Evolutionary conservation across 208 protist species (phyloP).

Genomic region (Wallacemonas rigidus): DNA sequence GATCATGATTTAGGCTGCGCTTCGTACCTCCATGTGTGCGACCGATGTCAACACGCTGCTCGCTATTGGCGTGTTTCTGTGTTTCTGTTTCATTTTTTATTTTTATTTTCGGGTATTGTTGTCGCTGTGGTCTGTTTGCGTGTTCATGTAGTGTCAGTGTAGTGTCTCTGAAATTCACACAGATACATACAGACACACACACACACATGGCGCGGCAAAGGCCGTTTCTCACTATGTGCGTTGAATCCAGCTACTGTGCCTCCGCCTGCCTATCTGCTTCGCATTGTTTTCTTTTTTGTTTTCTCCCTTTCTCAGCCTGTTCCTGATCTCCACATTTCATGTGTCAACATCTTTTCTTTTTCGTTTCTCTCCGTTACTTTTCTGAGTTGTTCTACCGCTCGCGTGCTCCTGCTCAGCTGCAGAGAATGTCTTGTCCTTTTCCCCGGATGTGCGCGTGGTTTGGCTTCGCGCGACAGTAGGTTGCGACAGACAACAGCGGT

Average conservation of each 20-base stretch:
- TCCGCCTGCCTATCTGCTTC: background rate
- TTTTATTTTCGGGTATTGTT: constrained; percentile 5
- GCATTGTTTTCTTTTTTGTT: constrained; percentile 1
- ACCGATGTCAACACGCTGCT: background rate
- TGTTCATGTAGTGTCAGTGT: no score
- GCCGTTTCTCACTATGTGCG: background rate
- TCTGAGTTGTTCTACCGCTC: background rate
- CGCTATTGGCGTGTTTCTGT: constrained; percentile 2
- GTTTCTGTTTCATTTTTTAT: constrained; percentile 14
- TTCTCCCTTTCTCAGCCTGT: background rate
- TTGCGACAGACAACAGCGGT: no score
- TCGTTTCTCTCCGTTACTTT: constrained; percentile 2
- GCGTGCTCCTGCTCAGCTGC: no score
- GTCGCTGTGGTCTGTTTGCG: background rate
- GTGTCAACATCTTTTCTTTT: constrained; percentile 1
- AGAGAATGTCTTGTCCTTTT: no score
- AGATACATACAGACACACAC: no score
- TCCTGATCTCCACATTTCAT: background rate
- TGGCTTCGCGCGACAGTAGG: no score
- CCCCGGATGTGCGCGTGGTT: no score
- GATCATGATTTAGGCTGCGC: constrained; percentile 1
- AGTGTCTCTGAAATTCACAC: no score
- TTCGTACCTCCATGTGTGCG: constrained; percentile 4
- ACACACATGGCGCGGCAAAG: no score
- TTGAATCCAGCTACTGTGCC: background rate